Conservation (phyloP, 2,329 filamentous ascomycete species). For the Fusarium anguioides region DNA sequence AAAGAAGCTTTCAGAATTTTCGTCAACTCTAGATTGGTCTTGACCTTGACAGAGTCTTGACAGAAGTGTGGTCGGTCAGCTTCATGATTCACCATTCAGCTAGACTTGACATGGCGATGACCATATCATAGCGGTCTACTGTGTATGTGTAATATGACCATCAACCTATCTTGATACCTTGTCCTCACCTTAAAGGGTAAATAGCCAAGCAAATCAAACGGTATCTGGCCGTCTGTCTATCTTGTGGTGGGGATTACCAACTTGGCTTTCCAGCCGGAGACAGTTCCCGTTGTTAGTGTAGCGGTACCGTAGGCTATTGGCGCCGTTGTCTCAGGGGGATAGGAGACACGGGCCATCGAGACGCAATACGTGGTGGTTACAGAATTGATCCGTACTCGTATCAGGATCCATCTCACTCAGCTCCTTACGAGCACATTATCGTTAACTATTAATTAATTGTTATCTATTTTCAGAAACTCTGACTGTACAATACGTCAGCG, state of each 20-base stretch:
- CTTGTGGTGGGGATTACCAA: constrained; percentile 18
- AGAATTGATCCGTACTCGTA: constrained; percentile 39
- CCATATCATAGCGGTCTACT: constrained; percentile 3
- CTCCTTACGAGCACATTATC: constrained; percentile 13
- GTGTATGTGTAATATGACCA: constrained; percentile 2
- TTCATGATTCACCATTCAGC: constrained; percentile 18
- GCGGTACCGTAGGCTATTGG: constrained; percentile 37
- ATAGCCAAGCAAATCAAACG: background rate
- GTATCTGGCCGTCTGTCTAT: constrained; percentile 12
- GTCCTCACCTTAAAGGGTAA: constrained; percentile 4
- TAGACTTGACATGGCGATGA: background rate
- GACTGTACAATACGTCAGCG: constrained; percentile 29
- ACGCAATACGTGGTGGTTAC: constrained; percentile 15
- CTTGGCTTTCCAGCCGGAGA: constrained; percentile 42
- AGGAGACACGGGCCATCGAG: constrained; percentile 3
- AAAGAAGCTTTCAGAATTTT: constrained; percentile 28
- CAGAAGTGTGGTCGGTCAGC: background rate
- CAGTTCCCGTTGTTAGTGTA: constrained; percentile 44
- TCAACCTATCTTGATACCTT: background rate
- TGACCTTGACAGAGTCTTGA: too few relatives aligned
- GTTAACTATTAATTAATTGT: background rate
- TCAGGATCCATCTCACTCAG: constrained; percentile 31
- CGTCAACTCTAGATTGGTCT: background rate
- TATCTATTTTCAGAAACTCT: constrained; percentile 27
- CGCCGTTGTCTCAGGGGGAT: constrained; percentile 41